Evolutionary conservation across 306 rosid species (phyloP), one percentile per base, ranked within the genome.

Genomic region (Cucumis melo): DNA sequence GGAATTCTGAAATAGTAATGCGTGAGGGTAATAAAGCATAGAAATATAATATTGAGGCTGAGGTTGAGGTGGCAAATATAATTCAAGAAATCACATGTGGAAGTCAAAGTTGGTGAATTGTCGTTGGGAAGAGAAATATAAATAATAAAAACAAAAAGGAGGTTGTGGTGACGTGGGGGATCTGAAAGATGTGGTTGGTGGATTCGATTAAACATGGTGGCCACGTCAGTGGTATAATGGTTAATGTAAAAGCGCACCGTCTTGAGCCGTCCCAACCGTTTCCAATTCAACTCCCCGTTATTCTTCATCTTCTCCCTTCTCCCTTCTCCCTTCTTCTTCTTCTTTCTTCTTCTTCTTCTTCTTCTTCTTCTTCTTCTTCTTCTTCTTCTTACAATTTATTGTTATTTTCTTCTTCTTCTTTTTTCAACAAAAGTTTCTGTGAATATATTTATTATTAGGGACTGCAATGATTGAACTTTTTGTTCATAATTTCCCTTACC

Each of bases 21-120:
- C 11, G 70, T 19, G 73, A 57, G 29, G 27, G 14, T 57, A 21
- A 57, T 65, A 65, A 10, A 65, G 29, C 12, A 65, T 2, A 32
- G 3, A 65, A 20, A 65, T 6, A 42, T 9, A 9, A 42, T 0
- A 32, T 8, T 64, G 36, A 60, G 29, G 42, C 29, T 20, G n/a
- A 36, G 73, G 73, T 65, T 39, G 73, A 46, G 73, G 20, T 65
- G 73, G 73, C 73, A 65, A 65, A 65, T 38, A 63, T 63, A 63
- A 63, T 65, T 38, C 48, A n/a, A 3, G 11, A 9, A 65, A 38
- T 68, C 74, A 68, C 74, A 68, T 68, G 74, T 68, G 56, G 56
- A 68, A 68, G 56, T 68, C 74, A 68, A 68, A 38, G 74, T 68
- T 24, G 74, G 74, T 68, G 74, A 41, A 68, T 68, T 68, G 74